These are phyloP conservation scores for Aspergillus sp. DNA, from an alignment of 2,329 filamentous ascomycete species.

Conservation along the genomic window DNA sequence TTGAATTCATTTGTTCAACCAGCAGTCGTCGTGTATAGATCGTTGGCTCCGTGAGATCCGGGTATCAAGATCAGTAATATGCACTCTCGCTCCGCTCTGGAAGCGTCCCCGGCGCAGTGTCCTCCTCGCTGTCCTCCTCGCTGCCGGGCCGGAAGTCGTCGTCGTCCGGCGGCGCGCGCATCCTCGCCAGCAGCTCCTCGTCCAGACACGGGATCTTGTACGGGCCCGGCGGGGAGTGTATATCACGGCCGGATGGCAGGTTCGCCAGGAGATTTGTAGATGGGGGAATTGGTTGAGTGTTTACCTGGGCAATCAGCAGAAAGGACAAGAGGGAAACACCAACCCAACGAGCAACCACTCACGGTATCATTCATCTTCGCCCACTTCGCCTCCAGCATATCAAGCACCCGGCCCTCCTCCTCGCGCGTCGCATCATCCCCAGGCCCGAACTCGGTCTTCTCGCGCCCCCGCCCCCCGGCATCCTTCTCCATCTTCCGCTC, in stretches of 20 bases:
- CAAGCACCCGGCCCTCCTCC: conserved; percentile 76
- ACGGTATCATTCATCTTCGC: conserved; percentile 87
- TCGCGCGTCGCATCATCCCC: conserved; percentile 73
- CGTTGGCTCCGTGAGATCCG: too few relatives aligned
- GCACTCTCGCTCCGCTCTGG: conserved; percentile 26
- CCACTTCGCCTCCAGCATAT: conserved; percentile 85
- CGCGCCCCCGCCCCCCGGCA: conserved; percentile 29
- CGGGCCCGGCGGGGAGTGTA: conserved; percentile 57
- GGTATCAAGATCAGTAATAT: conserved; percentile 23
- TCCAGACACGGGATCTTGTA: conserved; percentile 60
- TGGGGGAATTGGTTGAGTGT: conserved; percentile 67
- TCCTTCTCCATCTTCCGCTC: conserved; percentile 68
- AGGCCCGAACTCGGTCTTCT: conserved; percentile 24
- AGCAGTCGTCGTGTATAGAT: neutral
- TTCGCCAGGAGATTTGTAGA: conserved; percentile 61
- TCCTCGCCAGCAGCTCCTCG: conserved; percentile 48
- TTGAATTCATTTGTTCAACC: too few relatives aligned
- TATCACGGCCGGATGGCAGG: conserved; percentile 82
- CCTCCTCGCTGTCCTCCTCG: conserved; percentile 40
- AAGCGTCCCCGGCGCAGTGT: conserved; percentile 25
- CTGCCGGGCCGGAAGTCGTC: conserved; percentile 29
- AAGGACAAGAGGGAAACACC: neutral
- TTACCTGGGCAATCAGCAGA: conserved; percentile 49
- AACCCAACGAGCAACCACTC: too few relatives aligned
- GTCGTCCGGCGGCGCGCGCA: conserved; percentile 49